Evolutionary conservation across 768 basidiomycete species (phyloP), one percentile per base, ranked within the genome.

Genomic region (Pholiota microspora): DNA sequence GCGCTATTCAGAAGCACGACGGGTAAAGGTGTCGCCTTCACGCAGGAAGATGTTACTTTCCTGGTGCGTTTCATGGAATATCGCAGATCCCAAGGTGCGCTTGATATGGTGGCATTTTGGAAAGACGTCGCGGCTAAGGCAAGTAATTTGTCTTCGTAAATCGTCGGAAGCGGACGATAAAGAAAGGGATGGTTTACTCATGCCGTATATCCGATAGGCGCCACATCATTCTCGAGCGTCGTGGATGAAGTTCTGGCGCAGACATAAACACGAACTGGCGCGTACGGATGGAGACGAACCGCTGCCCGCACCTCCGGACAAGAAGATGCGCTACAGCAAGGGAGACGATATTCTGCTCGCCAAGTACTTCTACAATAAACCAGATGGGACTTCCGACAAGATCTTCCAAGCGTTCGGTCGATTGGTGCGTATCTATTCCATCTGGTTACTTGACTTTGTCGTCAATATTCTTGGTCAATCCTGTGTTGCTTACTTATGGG

Each of bases 161-260:
- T 31, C 29, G 29, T 31, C 12, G 7, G 29, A 31, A 15, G 7
- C 25, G 29, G 29, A 12, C 12, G 29, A 31, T 31, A 31, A 6
- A 12, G 29, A 31, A 31, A 12, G 29, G 12, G 35, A 27, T 9
- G 15, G 12, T 42, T 25, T 15, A 15, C 24, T 29, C 34, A 45
- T 7, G 23, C 50, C n/a, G 12, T 21, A 24, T 53, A 25, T 53
- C 15, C 35, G 18, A 18, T 62, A 90, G 88, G 91, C 91, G 0
- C 92, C 92, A 0, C 92, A 94, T 69, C 92, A 94, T 64, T 93
- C 92, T 23, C 85, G 90, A 32, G 92, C 92, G 45, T 94, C 92
- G 5, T 94, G 92, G 92, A 92, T 94, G 89, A 94, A 94, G 70
- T 94, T 85, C 69, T 94, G 90, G 83, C 80, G 92, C 13, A 77